Evolutionary conservation across 2,329 filamentous ascomycete genomes (phyloP), one percentile per base, ranked within the genome.

Genomic region (Aspergillus pseudoviridinutans): DNA sequence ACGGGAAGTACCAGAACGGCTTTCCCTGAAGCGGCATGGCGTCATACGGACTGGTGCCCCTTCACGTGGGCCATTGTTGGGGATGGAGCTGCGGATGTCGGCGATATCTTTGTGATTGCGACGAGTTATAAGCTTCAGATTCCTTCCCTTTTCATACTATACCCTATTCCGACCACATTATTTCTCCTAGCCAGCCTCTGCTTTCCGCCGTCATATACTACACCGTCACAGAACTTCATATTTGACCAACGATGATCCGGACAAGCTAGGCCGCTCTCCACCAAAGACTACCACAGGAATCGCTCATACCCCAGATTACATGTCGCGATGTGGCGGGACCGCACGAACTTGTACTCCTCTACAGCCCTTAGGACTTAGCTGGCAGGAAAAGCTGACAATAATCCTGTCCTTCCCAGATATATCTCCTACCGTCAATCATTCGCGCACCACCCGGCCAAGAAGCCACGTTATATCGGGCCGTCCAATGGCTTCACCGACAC

Each of bases 381-480:
- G 2, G 41, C 22, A 25, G 29, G 10, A 4, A 20, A 42, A n/a
- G 42, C 63, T 61, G 60, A 63, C 55, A 38, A 56, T 61, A 52
- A 58, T 51, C 44, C 53, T 20, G 35, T 53, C 50, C 29, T 61
- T 64, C 57, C 46, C 71, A 96, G 93, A 74, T 99, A 95, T 76
- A 94, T 99, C 74, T 97, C 94, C 76, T 99, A 97, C 82, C 92
- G 94, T 71, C 94, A 99, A 80, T 97, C 93, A 69, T 97, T 97
- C 78, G 87, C 92, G 68, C 94, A 97, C 76, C 92, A 97, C 74
- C 94, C 94, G 54, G 85, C 87, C 60, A 92, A 95, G 78, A 91
- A 92, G 78, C 86, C 87, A 65, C 87, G 87, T 68, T 89, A 89
- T 78, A 79, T 82, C 58, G 75, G 80, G 56, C 76, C 83, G 56